phyloP scores from a whole-genome alignment of 2,329 filamentous ascomycete genomes.

The Zymoseptoria ardabiliae region DNA sequence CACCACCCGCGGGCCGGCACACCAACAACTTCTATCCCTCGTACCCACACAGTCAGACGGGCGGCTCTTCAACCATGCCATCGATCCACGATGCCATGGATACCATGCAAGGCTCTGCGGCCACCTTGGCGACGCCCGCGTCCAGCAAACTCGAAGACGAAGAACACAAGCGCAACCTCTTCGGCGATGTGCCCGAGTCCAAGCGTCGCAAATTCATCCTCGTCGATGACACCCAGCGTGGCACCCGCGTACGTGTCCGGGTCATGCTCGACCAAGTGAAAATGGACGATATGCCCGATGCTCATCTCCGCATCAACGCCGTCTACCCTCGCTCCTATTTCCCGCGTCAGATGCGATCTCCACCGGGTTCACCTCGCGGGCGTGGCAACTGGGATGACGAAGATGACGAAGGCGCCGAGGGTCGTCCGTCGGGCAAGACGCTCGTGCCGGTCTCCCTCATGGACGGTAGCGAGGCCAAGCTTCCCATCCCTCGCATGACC shows the following conservation, averaged over 20 bases:
- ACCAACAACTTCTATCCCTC: constrained; percentile 68
- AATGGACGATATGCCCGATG: constrained; percentile 92
- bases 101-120: constrained; percentile 30
- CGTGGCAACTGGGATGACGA: constrained; percentile 67
- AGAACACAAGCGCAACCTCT: constrained; percentile 61
- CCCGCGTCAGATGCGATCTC: constrained; percentile 84
- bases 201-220: constrained; percentile 96
- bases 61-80: constrained; percentile 52
- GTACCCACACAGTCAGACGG: constrained; percentile 55
- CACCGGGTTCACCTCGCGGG: constrained; percentile 67
- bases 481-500: constrained; percentile 68
- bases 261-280: constrained; percentile 91
- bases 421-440: constrained; percentile 35
- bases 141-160: constrained; percentile 46
- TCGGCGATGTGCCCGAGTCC: constrained; percentile 78
- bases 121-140: constrained; percentile 30
- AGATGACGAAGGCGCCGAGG: constrained; percentile 36
- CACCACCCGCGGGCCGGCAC: constrained; percentile 60
- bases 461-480: constrained; percentile 65
- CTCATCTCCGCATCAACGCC: constrained; percentile 81
- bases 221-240: constrained; percentile 79
- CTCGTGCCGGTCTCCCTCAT: constrained; percentile 44
- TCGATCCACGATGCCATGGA: constrained; percentile 55
- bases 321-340: constrained; percentile 91
- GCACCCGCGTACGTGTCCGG: constrained; percentile 74